Evolutionary conservation across 108 stramenopile genomes (phyloP).

Genomic region (Stephanodiscus triporus): DNA sequence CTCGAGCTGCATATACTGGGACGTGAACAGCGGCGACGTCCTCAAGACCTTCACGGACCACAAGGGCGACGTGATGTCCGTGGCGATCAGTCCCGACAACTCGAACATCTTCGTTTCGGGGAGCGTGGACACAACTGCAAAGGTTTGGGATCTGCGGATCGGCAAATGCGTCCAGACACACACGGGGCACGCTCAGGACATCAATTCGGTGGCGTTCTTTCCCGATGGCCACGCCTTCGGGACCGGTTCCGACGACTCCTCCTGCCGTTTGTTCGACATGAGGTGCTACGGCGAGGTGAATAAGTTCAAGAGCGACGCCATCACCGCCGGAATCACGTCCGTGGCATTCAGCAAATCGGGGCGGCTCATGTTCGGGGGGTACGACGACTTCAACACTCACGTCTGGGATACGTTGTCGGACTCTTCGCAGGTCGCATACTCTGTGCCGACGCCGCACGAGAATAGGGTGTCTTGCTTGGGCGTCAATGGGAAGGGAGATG

Average conservation of each 20-base stretch:
- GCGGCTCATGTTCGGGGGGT: conserved; percentile 88
- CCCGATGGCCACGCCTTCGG: conserved; percentile 91
- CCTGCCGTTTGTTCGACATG: conserved; percentile 95
- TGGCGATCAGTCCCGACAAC: conserved; percentile 81
- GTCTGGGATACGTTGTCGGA: conserved; percentile 81
- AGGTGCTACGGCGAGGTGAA: conserved; percentile 90
- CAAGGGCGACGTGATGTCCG: conserved; percentile 93
- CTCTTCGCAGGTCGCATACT: conserved; percentile 49
- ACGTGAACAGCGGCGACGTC: conserved; percentile 82
- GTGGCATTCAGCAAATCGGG: conserved; percentile 78
- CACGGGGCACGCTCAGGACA: conserved; percentile 94
- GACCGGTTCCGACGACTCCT: conserved; percentile 95
- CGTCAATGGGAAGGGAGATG: conserved; percentile 90
- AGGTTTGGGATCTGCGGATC: conserved; percentile 97
- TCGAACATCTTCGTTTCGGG: conserved; percentile 92
- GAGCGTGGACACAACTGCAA: conserved; percentile 94
- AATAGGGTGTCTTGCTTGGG: conserved; percentile 96
- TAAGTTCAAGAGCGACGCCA: conserved; percentile 80
- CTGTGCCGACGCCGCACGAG: conserved; percentile 84
- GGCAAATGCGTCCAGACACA: conserved; percentile 87
- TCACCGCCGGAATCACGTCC: conserved; percentile 82
- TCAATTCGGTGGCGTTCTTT: conserved; percentile 97
- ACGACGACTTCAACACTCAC: conserved; percentile 75
- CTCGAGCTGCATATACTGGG: conserved; percentile 97
- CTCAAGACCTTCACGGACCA: conserved; percentile 92